Evolutionary conservation across 768 basidiomycete species (phyloP).

Genomic region (Tricholoma matsutake): DNA sequence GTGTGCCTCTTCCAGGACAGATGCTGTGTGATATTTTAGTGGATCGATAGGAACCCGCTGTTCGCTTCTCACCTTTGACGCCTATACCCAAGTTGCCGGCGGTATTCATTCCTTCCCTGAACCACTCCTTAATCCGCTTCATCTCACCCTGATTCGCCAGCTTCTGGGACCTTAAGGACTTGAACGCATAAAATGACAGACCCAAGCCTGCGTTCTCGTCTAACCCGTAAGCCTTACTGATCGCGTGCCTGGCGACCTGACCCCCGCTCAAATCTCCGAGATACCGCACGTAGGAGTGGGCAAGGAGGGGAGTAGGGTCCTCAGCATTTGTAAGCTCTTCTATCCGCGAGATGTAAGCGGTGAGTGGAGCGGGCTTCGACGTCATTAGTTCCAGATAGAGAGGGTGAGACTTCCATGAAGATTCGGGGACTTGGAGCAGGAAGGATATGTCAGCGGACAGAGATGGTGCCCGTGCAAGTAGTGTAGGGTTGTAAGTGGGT

Average conservation of each 20-base stretch:
- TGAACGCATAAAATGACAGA: conserved; percentile 66
- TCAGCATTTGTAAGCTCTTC: conserved; percentile 39
- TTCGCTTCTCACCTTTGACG: conserved; percentile 37
- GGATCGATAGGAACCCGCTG: not conserved
- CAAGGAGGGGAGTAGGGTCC: conserved; percentile 55
- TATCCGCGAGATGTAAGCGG: conserved; percentile 53
- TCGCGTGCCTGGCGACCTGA: conserved; percentile 58
- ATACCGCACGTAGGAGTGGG: conserved; percentile 82
- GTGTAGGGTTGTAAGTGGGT: conserved; percentile 66
- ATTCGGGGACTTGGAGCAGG: conserved; percentile 50
- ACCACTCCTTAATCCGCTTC: conserved; percentile 74
- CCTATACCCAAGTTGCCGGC: conserved; percentile 40
- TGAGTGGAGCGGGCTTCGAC: conserved; percentile 45
- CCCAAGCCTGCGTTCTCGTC: conserved; percentile 51
- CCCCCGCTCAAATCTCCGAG: conserved; percentile 81
- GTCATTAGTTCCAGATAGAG: conserved; percentile 44
- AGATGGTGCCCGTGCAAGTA: conserved; percentile 58
- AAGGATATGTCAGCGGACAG: conserved; percentile 67
- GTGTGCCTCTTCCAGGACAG: conserved; percentile 46
- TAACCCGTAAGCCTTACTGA: conserved; percentile 68
- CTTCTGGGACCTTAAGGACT: conserved; percentile 46
- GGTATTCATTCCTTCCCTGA: conserved; percentile 51
- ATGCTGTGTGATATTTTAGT: conserved; percentile 25
- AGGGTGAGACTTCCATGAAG: conserved; percentile 55
- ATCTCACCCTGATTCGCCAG: conserved; percentile 54